These are phyloP conservation scores for Austroboletus niveus DNA, from an alignment of 1,284 basidiomycete species.

Conservation along the genomic window DNA sequence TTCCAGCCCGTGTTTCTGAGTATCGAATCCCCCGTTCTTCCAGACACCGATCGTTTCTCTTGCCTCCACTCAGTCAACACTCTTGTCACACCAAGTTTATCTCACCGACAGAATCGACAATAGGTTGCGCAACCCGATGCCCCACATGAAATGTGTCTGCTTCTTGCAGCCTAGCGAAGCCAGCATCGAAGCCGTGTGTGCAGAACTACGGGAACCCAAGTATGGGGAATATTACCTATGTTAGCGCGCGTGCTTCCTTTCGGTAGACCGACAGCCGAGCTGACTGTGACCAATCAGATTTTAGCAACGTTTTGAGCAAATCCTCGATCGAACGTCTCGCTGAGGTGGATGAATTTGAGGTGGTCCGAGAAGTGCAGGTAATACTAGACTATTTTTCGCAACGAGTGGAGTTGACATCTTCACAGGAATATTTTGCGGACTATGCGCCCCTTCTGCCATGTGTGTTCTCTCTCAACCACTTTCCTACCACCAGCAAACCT, in stretches of 20 bases:
- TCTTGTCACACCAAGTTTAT: constrained; percentile 97
- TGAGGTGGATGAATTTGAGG: constrained; percentile 93
- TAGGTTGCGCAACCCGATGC: constrained; percentile 81
- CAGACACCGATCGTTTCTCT: constrained; percentile 98
- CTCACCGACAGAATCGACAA: constrained; percentile 98
- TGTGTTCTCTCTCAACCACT: constrained; percentile 87
- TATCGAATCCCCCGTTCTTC: constrained; percentile 4
- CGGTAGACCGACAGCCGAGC: constrained; percentile 4
- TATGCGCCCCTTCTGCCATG: constrained; percentile 86
- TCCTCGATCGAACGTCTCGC: constrained; percentile 91
- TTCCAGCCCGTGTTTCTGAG: neutral
- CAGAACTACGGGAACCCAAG: constrained; percentile 85
- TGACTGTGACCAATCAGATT: constrained; percentile 57
- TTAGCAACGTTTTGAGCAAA: constrained; percentile 93
- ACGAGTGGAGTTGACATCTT: constrained; percentile 1
- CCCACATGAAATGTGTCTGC: constrained; percentile 96
- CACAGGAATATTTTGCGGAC: constrained; percentile 93
- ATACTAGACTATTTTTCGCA: neutral
- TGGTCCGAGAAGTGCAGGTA: constrained; percentile 96
- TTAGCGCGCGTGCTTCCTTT: constrained; percentile 70
- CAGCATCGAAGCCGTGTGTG: constrained; percentile 79
- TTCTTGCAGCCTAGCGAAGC: constrained; percentile 83
- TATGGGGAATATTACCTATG: constrained; percentile 98
- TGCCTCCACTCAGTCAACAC: constrained; percentile 90
- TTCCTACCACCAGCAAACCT: constrained; percentile 58